Conservation (phyloP, 108 stramenopile species). For the Phaeodactylum tricornutum region DNA sequence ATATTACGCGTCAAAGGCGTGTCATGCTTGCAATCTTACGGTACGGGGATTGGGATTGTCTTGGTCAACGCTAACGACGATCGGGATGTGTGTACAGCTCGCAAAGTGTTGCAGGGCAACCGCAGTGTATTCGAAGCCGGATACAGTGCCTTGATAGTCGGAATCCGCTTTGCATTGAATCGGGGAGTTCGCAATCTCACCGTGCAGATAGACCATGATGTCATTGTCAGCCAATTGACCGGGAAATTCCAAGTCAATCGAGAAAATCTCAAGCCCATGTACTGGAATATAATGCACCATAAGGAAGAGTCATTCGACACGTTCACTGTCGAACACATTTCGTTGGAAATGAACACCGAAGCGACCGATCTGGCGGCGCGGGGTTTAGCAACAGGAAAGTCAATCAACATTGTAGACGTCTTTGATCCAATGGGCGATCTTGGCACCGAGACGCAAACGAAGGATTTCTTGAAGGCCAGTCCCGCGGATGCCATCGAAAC, state of each 20-base stretch:
- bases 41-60: conserved; percentile 4
- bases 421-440: background rate
- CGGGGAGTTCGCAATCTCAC: background rate
- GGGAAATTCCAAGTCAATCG: conserved; percentile 1
- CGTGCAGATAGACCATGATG: conserved; percentile 1
- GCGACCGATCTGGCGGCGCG: conserved; percentile 72
- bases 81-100: background rate
- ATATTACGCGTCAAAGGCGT: conserved; percentile 1
- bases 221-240: background rate
- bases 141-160: conserved; percentile 3
- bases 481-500: no score
- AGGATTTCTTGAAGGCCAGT: no score
- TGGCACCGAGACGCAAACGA: no score
- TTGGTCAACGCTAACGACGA: conserved; percentile 1
- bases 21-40: background rate
- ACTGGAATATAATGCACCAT: background rate
- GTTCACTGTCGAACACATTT: conserved; percentile 48
- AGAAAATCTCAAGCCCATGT: background rate
- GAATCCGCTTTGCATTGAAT: background rate
- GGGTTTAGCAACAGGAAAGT: conserved; percentile 48
- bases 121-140: conserved; percentile 11
- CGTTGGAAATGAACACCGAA: conserved; percentile 44
- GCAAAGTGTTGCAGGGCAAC: background rate
- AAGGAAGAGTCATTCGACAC: conserved; percentile 19
- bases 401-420: background rate